Base-by-base conservation (phyloP, 2,329 filamentous ascomycete genomes). In the Xylaria sp. region DNA sequence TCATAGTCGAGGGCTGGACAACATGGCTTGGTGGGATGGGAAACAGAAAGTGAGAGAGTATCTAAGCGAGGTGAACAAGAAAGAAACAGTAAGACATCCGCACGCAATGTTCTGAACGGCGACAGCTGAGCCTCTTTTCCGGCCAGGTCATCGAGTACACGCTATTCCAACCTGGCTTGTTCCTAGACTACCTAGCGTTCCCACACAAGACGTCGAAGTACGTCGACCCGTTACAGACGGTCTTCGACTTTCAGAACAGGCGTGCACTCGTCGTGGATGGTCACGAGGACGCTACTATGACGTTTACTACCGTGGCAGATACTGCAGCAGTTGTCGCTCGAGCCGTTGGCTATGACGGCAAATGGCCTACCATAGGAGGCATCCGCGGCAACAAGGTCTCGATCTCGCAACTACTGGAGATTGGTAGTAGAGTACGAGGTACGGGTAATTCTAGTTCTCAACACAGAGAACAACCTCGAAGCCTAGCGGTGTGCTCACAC, bases 161-260 rank as follows among this genome's bases (percentile, higher is more conserved):
- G 0, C 77, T 88, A 0, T 88, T 89, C 71, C 85, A 88, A 44
- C 84, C 84, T 0, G 86, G 85, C 0, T 71, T 87, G 1, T 87
- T 88, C 73, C 73, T 85, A 28, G 81, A 89, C 74, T 89, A 89
- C 77, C 79, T 88, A 40, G 85, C 84, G 0, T 83, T 79, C 59
- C 87, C 87, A 0, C 74, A 84, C 65, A 79, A 81, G 49, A 82
- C 86, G 0, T 75, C 82, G 6, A 84, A 82, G 42, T 78, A 85
- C 38, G 72, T 89, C 0, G 72, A 77, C 1, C 76, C 80, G 0
- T 73, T 84, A 1, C 76, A 84, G 17, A 79, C 71, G 0, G 66
- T 78, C 0, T 74, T 84, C 38, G 79, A 84, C 71, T 81, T 83
- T 38, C n/a, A 81, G 13, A 75, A 79, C 6, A 75, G 79, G 0